Evolutionary conservation across 495 filamentous ascomycete genomes (phyloP).

Genomic region (Penicillium riverlandense): DNA sequence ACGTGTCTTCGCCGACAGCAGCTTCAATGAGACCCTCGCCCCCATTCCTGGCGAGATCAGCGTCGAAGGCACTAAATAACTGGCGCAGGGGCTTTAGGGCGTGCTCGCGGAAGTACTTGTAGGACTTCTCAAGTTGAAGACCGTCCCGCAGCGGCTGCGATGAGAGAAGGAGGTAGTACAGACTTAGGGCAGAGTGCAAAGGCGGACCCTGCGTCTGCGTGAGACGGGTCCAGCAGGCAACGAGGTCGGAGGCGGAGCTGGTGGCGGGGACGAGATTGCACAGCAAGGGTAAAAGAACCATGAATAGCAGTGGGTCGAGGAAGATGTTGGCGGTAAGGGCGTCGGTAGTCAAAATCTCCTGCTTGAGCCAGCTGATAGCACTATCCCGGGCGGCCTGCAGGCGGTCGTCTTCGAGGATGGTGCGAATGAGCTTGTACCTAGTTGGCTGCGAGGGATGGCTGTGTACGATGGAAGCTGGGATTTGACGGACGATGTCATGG

Average conservation of each 20-base stretch:
- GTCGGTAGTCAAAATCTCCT: constrained; percentile 59
- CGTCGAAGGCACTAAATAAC: constrained; percentile 26
- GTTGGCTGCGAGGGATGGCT: constrained; percentile 63
- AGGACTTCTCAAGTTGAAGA: constrained; percentile 32
- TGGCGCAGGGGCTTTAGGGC: constrained; percentile 29
- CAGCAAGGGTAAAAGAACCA: constrained; percentile 26
- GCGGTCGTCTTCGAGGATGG: constrained; percentile 68
- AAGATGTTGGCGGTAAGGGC: constrained; percentile 18
- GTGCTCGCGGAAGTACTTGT: constrained; percentile 29
- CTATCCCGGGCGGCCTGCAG: constrained; percentile 71
- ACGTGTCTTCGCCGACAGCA: constrained; percentile 34
- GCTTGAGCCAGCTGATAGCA: constrained; percentile 80
- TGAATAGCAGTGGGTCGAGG: constrained; percentile 43
- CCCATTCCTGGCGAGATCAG: constrained; percentile 27
- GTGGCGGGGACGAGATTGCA: background rate
- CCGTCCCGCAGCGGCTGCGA: constrained; percentile 20
- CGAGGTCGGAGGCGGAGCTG: constrained; percentile 27
- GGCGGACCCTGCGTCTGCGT: constrained; percentile 29
- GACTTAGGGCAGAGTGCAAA: constrained; percentile 36
- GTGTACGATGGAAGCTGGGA: constrained; percentile 68
- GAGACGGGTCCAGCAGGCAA: constrained; percentile 29
- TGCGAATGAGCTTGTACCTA: constrained; percentile 68
- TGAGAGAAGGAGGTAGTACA: constrained; percentile 39
- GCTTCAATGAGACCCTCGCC: constrained; percentile 33
- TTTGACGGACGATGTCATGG: constrained; percentile 65